Evolutionary conservation across 2,329 filamentous ascomycete species (phyloP).

Genomic region (Ophiocordyceps camponoti-rufipedis): DNA sequence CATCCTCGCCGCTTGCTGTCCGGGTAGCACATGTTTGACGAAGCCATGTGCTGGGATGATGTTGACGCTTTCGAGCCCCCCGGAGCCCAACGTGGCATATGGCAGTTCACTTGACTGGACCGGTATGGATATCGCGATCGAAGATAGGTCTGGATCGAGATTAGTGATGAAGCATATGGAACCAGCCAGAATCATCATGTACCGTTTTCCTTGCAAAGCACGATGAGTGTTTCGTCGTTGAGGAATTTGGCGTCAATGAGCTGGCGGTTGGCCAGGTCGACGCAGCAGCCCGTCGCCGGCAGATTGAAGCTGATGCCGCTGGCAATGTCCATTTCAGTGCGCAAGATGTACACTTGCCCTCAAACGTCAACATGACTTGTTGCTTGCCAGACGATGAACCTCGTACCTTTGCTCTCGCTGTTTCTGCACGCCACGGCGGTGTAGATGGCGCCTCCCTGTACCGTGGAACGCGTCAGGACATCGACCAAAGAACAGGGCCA

Average conservation of each 20-base stretch:
- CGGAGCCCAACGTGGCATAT: conserved; percentile 18
- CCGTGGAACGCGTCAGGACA: background rate
- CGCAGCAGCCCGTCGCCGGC: conserved; percentile 17
- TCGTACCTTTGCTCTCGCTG: conserved; percentile 17
- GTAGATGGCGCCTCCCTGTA: conserved; percentile 10
- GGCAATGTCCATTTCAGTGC: conserved; percentile 28
- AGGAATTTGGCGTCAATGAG: conserved; percentile 51
- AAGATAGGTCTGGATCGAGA: conserved; percentile 7
- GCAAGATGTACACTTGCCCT: conserved; percentile 36
- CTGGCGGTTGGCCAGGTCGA: conserved; percentile 23
- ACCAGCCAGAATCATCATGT: conserved; percentile 1
- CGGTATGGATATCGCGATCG: conserved; percentile 16
- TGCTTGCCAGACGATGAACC: background rate
- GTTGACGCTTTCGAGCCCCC: conserved; percentile 1
- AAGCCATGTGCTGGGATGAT: conserved; percentile 5
- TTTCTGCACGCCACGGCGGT: conserved; percentile 23
- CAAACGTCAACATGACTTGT: background rate
- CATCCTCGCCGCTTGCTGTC: conserved; percentile 25
- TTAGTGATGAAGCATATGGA: background rate
- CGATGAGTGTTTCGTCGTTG: conserved; percentile 38
- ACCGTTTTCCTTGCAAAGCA: conserved; percentile 32
- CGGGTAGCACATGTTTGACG: conserved; percentile 10
- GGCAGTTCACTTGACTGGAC: conserved; percentile 16
- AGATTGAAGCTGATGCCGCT: conserved; percentile 38
- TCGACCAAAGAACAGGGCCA: background rate